phyloP scores from a whole-genome alignment of 2,329 filamentous ascomycete genomes.

The Ploettnerulaceae sp. region DNA sequence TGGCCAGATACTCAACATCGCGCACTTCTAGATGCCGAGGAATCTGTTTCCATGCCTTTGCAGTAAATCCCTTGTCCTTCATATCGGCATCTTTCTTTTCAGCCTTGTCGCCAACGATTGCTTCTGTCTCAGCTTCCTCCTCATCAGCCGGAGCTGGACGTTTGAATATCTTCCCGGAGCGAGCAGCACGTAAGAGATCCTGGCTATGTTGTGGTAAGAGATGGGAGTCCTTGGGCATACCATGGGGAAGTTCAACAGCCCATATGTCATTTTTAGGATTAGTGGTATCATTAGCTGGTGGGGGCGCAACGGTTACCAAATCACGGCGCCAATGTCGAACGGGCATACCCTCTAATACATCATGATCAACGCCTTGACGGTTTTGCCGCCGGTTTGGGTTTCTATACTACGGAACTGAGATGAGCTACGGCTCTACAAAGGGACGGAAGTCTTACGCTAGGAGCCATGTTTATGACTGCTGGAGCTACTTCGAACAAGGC shows the following conservation, averaged over 20 bases:
- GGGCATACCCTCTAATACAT: constrained; percentile 55
- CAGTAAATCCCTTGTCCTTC: constrained; percentile 46
- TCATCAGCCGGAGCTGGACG: constrained; percentile 58
- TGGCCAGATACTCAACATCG: constrained; percentile 52
- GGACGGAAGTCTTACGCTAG: constrained; percentile 4
- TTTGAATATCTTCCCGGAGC: constrained; percentile 73
- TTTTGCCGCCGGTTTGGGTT: constrained; percentile 31
- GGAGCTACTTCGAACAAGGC: not conserved
- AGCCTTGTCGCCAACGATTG: constrained; percentile 42
- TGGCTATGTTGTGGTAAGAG: constrained; percentile 75
- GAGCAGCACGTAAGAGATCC: constrained; percentile 74
- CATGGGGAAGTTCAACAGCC: constrained; percentile 68
- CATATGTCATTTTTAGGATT: constrained; percentile 61
- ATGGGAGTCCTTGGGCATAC: constrained; percentile 81
- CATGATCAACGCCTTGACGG: constrained; percentile 48
- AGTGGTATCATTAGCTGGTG: constrained; percentile 56
- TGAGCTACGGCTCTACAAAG: not conserved
- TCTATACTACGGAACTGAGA: constrained; percentile 24
- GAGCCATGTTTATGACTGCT: constrained; percentile 12
- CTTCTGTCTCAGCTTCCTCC: constrained; percentile 51
- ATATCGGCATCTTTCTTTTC: constrained; percentile 56
- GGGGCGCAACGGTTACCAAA: constrained; percentile 62
- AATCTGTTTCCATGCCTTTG: constrained; percentile 58
- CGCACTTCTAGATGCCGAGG: constrained; percentile 52
- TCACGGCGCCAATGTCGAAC: constrained; percentile 86